Conservation (phyloP, 495 filamentous ascomycete genomes). For the Penicillium tannophilum region DNA sequence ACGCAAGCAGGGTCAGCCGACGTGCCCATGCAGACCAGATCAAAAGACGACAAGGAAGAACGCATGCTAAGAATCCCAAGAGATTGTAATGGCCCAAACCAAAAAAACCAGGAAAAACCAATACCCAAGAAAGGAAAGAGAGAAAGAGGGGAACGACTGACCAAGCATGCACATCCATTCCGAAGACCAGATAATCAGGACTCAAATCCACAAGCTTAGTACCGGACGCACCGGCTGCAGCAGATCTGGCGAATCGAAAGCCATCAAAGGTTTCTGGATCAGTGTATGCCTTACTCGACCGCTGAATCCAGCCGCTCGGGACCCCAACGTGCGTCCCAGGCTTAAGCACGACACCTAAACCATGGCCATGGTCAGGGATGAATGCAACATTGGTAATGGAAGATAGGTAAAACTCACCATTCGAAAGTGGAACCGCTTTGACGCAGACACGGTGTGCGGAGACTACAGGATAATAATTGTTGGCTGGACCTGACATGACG, state of each 20-base stretch:
- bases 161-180: conserved; percentile 32
- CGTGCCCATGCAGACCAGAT: conserved; percentile 16
- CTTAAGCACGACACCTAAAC: conserved; percentile 26
- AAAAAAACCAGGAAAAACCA: not conserved
- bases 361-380: not conserved
- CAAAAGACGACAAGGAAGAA: conserved; percentile 12
- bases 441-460: conserved; percentile 30
- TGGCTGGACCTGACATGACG: not conserved
- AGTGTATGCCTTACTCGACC: conserved; percentile 17
- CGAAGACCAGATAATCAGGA: conserved; percentile 31
- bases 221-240: conserved; percentile 18
- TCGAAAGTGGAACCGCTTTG: conserved; percentile 19
- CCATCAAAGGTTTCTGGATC: conserved; percentile 32
- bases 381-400: too few species aligned
- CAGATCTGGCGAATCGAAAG: conserved; percentile 30
- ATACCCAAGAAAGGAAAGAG: not conserved
- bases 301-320: conserved; percentile 29
- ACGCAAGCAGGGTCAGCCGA: conserved; percentile 20
- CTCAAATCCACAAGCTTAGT: conserved; percentile 26
- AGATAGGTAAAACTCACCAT: conserved; percentile 14
- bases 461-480: conserved; percentile 20
- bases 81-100: not conserved
- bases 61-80: not conserved
- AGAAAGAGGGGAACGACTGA: conserved; percentile 10
- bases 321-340: conserved; percentile 28